Conservation (phyloP, 257 asterid species). For the Nicotiana knightiana region DNA sequence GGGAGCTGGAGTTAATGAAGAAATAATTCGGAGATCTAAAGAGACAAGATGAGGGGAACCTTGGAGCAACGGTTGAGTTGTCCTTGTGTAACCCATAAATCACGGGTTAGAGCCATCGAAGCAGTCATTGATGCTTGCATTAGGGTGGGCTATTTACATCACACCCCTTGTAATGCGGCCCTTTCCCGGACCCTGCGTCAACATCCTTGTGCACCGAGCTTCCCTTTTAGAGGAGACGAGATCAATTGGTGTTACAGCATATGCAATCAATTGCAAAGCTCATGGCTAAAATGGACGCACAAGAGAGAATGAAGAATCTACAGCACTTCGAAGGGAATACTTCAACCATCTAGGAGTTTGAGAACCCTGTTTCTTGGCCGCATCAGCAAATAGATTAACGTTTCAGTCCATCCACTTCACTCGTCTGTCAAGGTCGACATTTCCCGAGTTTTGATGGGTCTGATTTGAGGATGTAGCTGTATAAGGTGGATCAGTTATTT, state of each 20-base stretch:
- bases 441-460: background rate
- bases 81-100: no score
- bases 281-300: background rate
- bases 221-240: background rate
- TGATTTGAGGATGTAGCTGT: background rate
- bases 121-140: no score
- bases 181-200: no score
- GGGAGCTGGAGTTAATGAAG: background rate
- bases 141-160: no score
- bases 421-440: background rate
- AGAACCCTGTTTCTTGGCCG: background rate
- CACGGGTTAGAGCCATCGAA: no score
- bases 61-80: no score
- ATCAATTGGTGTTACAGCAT: background rate
- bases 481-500: background rate
- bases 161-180: no score
- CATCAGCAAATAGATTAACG: background rate
- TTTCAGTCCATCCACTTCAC: background rate
- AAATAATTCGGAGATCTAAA: background rate
- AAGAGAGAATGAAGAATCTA: background rate
- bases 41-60: background rate
- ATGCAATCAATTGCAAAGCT: background rate
- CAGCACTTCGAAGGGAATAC: background rate
- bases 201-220: no score
- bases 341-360: background rate